Base-by-base conservation (phyloP, 768 basidiomycete species). In the Mycena metata region DNA sequence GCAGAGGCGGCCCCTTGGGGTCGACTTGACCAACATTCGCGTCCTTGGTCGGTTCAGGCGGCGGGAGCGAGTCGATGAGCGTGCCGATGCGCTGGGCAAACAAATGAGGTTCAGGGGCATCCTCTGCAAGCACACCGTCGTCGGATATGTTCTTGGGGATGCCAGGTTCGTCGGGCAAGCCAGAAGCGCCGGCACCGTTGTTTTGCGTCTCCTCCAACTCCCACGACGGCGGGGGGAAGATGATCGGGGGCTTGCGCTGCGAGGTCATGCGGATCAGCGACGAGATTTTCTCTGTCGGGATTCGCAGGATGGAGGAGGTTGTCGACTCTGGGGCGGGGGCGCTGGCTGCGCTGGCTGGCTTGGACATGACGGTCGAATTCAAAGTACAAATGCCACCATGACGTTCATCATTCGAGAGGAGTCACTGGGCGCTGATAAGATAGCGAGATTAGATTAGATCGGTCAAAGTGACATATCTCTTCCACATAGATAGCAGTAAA, bases 221-320 rank as follows among this genome's bases (percentile, higher is more conserved):
- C 85, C 85, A 86, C n/a, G 83, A 83, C 1, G 84, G 82, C 17
- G 84, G 85, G 35, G 85, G 85, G 67, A 84, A 86, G 49, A 80
- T 71, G 7, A 80, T 67, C 16, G 67, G 49, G 6, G 64, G 59
- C 41, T 76, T 67, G 56, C 64, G 62, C 66, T 35, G 75, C 75
- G 64, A 2, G 80, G 78, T 70, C 64, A 83, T 76, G 24, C 82
- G 80, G 42, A 77, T 71, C 10, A 83, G 62, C 11, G 81, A 79
- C 7, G 79, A 72, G 8, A 82, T 69, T 68, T 84, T 84, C 24
- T 77, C 69, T 23, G 75, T 79, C 3, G 82, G 78, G 39, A 79
- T 47, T 41, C 65, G 71, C 50, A 50, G 67, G 49, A 47, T n/a
- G 24, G 56, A n/a, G 19, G 23, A 11, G 23, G 24, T 11, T 10